Evolutionary conservation across 768 basidiomycete genomes (phyloP), one percentile per base, ranked within the genome.

Genomic region (Leccinellum rugosiceps): DNA sequence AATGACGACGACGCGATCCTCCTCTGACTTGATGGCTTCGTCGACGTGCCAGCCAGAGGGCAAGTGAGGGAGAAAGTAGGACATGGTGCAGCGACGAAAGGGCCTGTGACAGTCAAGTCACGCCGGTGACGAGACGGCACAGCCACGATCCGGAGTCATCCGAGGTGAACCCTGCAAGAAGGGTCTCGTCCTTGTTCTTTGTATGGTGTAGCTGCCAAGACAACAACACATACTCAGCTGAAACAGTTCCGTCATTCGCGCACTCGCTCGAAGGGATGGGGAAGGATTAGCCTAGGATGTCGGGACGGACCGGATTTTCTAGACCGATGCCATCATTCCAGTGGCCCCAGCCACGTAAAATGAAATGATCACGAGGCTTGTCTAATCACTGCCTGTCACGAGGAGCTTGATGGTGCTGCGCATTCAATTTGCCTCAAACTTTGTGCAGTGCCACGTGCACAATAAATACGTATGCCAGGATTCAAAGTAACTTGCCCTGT

Each of bases 11-110:
- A 97, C 83, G 44, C 97, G 83, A 67, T 97, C 94, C 72, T 99
- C 97, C 73, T 99, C 97, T 0, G 93, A 95, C 63, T 97, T 92
- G 74, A 99, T 98, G 8, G 97, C 94, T 71, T 98, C 95, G 69
- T 99, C 97, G 59, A 99, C 97, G 70, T 99, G 97, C 96, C 96
- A 98, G 38, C 94, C 92, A 65, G 90, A 91, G 1, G 88, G 90
- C 4, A 94, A 80, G 66, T 94, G 91, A 0, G 91, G 90, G 13
- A 94, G 83, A 69, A 93, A 92, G 73, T 93, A 94, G 14, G 92
- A 93, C 92, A 94, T 94, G 32, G 17, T 31, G 19, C 19, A 44
- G 30, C 34, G 30, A 35, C 38, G 7, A 26, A 43, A 43, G 35
- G 35, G 35, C 35, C 3, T 7, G 7, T 25, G 25, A 25, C 25